A percentile compares a stretch with the other conserved stretches of the same genome.
phyloP scores from a whole-genome alignment of 2,329 filamentous ascomycete genomes.

The Stagonosporopsis cucurbitacearum region DNA sequence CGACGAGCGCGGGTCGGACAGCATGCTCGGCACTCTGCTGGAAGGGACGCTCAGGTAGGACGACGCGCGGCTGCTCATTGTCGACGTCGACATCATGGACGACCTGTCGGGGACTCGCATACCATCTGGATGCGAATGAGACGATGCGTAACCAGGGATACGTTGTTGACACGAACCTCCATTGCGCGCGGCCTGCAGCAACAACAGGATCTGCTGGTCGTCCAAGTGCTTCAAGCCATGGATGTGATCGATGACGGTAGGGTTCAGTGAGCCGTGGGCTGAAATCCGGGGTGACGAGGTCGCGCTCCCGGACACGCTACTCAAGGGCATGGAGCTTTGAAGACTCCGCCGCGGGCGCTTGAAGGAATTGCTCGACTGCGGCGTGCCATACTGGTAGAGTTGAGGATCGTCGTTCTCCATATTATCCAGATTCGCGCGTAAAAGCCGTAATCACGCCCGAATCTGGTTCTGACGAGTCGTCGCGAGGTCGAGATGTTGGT shows the following conservation, averaged over 20 bases:
- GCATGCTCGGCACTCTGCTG: constrained; percentile 47
- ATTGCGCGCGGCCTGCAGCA: constrained; percentile 48
- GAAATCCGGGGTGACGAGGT: constrained; percentile 46
- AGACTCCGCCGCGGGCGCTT: constrained; percentile 49
- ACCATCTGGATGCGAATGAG: constrained; percentile 41
- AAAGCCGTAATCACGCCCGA: constrained; percentile 47
- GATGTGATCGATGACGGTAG: constrained; percentile 49
- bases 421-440: constrained; percentile 39
- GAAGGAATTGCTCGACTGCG: constrained; percentile 45
- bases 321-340: constrained; percentile 45
- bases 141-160: constrained; percentile 19
- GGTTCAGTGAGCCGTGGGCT: constrained; percentile 42
- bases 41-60: constrained; percentile 49
- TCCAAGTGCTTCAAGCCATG: constrained; percentile 50
- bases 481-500: constrained; percentile 34
- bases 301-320: constrained; percentile 46
- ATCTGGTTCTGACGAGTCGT: constrained; percentile 40
- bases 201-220: constrained; percentile 48
- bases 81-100: constrained; percentile 42
- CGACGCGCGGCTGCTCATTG: constrained; percentile 45
- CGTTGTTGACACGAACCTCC: constrained; percentile 39
- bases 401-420: constrained; percentile 50
- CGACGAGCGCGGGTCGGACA: constrained; percentile 47
- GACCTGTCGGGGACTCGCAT: constrained; percentile 47
- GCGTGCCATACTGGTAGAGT: constrained; percentile 45